phyloP scores from a whole-genome alignment of 768 basidiomycete species.

The Boletus huronensis region DNA sequence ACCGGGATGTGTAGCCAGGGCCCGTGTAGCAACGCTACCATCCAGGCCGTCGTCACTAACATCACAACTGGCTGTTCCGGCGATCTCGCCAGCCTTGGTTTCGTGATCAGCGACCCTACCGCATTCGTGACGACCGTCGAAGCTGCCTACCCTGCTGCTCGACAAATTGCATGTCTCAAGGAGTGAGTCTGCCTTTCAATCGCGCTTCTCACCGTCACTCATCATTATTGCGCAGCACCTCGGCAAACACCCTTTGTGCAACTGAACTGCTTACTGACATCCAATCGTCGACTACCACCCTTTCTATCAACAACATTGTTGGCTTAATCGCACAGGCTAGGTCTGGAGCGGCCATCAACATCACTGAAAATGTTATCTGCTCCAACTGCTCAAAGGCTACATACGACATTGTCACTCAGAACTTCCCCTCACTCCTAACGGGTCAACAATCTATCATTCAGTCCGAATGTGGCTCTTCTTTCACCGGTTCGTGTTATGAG shows the following conservation, averaged over 20 bases:
- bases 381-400: slow-evolving; percentile 51
- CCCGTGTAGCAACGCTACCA: slow-evolving; percentile 57
- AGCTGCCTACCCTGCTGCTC: slow-evolving; percentile 51
- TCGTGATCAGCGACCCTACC: slow-evolving; percentile 13
- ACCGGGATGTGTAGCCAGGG: slow-evolving; percentile 48
- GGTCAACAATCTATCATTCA: slow-evolving; percentile 28
- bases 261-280: slow-evolving; percentile 54
- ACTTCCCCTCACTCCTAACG: slow-evolving; percentile 36
- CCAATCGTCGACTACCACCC: slow-evolving; percentile 34
- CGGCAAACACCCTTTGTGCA: slow-evolving; percentile 47
- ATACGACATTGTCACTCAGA: slow-evolving; percentile 41
- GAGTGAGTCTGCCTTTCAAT: slow-evolving; percentile 45
- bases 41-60: slow-evolving; percentile 52
- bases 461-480: slow-evolving; percentile 45
- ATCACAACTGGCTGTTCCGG: slow-evolving; percentile 49
- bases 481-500: slow-evolving; percentile 44
- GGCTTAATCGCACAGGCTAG: slow-evolving; percentile 4
- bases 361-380: slow-evolving; percentile 45
- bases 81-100: slow-evolving; percentile 34
- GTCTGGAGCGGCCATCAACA: slow-evolving; percentile 4
- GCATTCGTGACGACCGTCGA: slow-evolving; percentile 42
- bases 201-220: neutral
- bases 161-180: slow-evolving; percentile 58
- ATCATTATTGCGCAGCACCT: slow-evolving; percentile 26
- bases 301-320: slow-evolving; percentile 20